phyloP scores from a whole-genome alignment of 495 filamentous ascomycete species.

The Neurospora tetrasperma region DNA sequence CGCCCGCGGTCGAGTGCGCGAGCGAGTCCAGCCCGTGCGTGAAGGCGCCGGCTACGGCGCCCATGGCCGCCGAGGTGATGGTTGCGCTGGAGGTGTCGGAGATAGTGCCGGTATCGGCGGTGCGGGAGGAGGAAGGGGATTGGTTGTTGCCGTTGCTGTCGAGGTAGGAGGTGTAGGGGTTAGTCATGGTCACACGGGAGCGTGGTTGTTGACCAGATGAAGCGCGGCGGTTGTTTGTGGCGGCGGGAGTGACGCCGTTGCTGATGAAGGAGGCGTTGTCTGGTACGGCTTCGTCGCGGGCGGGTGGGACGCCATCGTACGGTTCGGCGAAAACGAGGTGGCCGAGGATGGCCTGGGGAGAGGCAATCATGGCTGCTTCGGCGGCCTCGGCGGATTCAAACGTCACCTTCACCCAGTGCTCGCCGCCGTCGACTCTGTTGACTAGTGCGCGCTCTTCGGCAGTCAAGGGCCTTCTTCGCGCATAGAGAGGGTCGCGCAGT shows the following conservation, averaged over 20 bases:
- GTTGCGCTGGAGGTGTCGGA: constrained; percentile 47
- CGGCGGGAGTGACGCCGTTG: background rate
- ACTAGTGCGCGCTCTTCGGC: constrained; percentile 62
- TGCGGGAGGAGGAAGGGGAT: constrained; percentile 38
- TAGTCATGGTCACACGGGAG: constrained; percentile 1
- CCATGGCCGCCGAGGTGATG: constrained; percentile 32
- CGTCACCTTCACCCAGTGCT: constrained; percentile 88
- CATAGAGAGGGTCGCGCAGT: constrained; percentile 55
- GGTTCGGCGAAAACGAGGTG: constrained; percentile 68
- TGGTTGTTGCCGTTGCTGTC: constrained; percentile 9
- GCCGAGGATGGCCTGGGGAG: constrained; percentile 67
- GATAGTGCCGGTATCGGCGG: constrained; percentile 37
- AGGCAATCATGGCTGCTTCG: constrained; percentile 61
- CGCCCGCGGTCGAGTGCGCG: background rate
- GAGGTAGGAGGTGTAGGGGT: constrained; percentile 17
- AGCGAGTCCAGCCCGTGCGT: constrained; percentile 2
- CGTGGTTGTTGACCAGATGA: constrained; percentile 6
- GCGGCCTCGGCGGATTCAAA: constrained; percentile 76
- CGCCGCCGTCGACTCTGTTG: constrained; percentile 63
- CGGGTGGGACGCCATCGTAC: constrained; percentile 61
- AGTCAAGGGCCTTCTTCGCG: constrained; percentile 47
- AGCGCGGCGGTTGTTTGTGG: background rate
- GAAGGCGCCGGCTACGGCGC: constrained; percentile 15
- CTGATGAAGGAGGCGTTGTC: constrained; percentile 10
- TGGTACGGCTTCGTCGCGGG: constrained; percentile 51